A percentile compares a stretch with the other conserved stretches of the same genome.
Conservation (phyloP, 768 basidiomycete species). For the Agaricus sinodeliciosus region DNA sequence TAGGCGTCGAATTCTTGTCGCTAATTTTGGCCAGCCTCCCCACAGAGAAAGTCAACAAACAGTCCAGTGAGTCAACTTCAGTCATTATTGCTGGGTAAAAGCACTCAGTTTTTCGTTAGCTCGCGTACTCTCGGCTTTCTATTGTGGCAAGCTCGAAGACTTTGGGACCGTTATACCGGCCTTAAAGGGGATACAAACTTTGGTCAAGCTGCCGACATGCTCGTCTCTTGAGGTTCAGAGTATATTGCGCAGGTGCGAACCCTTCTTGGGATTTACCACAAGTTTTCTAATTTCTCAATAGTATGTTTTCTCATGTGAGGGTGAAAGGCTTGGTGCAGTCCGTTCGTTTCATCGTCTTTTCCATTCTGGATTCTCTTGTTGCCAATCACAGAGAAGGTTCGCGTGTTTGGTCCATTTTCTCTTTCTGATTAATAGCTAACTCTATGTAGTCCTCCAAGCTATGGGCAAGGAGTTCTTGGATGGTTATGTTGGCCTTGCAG, state of each 20-base stretch:
- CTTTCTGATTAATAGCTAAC: not conserved
- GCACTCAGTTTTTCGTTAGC: slow-evolving; percentile 36
- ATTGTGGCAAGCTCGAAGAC: slow-evolving; percentile 81
- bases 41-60: slow-evolving; percentile 59
- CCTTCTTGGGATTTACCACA: not conserved
- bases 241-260: slow-evolving; percentile 5
- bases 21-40: slow-evolving; percentile 59
- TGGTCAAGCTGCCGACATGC: slow-evolving; percentile 54
- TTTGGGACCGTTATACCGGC: slow-evolving; percentile 79
- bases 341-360: slow-evolving; percentile 74
- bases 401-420: slow-evolving; percentile 12
- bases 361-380: slow-evolving; percentile 73
- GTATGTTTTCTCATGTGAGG: slow-evolving; percentile 70
- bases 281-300: slow-evolving; percentile 23
- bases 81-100: not conserved
- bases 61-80: slow-evolving; percentile 58
- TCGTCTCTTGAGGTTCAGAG: slow-evolving; percentile 29
- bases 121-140: slow-evolving; percentile 78
- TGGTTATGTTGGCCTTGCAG: slow-evolving; percentile 74
- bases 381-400: slow-evolving; percentile 62
- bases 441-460: slow-evolving; percentile 51
- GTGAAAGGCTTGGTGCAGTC: slow-evolving; percentile 82
- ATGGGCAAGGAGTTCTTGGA: slow-evolving; percentile 70
- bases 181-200: slow-evolving; percentile 63
- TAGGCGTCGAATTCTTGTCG: slow-evolving; percentile 84